Base-by-base conservation (phyloP, 805 yeast genomes). In the Pichia exigua region DNA sequence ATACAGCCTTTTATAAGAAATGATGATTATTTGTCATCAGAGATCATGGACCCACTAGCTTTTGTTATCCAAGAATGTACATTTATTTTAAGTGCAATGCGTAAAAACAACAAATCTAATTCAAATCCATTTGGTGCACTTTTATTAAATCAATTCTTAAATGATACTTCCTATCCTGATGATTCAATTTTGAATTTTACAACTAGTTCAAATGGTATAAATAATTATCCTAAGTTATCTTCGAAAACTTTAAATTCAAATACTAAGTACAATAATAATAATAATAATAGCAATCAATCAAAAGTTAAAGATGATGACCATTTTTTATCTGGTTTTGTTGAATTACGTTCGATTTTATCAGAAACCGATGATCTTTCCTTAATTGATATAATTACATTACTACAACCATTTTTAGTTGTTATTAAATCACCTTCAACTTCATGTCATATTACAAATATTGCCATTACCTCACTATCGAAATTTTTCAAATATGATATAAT, bases 21-120 rank as follows among this genome's bases (percentile, higher is more conserved):
- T 32, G 39, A 35, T 11, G 10, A 9, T 17, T 35, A 9, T 6
- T 17, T n/a, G 39, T 35, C 20, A 17, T 35, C 39, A 2, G 41
- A 11, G 17, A n/a, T 51, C 15, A 87, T 48, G 91, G 87, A 66
- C 87, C 95, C 58, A n/a, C 27, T 85, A 51, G 85, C 95, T 1
- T 80, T 92, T 59, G 85, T 89, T 57, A 82, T 89, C 54, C 86
- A 87, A 63, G 98, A 94, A 71, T 89, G 97, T 66, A 85, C 88
- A 62, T 76, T 83, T 52, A 78, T 94, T 48, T 81, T 92, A 20
- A 83, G 95, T 20, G 90, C 94, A 22, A 89, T 94, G 95, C 76
- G 97, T 50, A 90, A 89, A 63, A 76, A 87, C 56, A 79, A 90
- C 63, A 81, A 87, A 56, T 85, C 85, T 58, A 48, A 54, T n/a